A percentile compares a stretch with the other conserved stretches of the same genome.
phyloP scores from a whole-genome alignment of 2,329 filamentous ascomycete species.

The Ascocoryne sarcoides region DNA sequence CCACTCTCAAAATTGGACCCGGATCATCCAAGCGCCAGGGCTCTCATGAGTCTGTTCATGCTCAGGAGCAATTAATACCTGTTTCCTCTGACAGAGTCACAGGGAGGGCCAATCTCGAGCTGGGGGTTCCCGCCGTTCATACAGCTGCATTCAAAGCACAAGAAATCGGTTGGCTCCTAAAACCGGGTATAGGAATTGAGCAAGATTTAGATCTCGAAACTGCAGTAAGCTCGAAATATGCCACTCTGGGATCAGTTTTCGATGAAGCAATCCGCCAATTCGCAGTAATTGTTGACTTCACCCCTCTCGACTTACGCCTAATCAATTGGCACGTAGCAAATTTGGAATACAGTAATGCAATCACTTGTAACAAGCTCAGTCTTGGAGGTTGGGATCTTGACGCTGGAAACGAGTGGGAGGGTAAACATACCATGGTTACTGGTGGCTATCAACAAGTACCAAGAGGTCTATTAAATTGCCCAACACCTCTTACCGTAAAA shows the following conservation, averaged over 20 bases:
- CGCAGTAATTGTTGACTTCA: conserved; percentile 70
- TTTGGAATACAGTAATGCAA: conserved; percentile 93
- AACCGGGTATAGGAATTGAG: conserved; percentile 50
- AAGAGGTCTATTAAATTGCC: conserved; percentile 73
- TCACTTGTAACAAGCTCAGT: conserved; percentile 77
- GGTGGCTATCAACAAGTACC: conserved; percentile 92
- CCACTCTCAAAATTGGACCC: conserved; percentile 44
- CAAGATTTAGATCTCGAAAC: conserved; percentile 63
- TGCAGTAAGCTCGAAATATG: conserved; percentile 51
- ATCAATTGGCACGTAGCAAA: conserved; percentile 99
- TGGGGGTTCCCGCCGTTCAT: conserved; percentile 57
- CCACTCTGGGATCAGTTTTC: conserved; percentile 83
- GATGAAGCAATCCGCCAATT: conserved; percentile 89
- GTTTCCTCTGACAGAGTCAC: conserved; percentile 61
- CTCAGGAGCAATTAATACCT: conserved; percentile 46
- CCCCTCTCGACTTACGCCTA: conserved; percentile 76
- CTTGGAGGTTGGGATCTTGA: conserved; percentile 94
- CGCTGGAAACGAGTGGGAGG: conserved; percentile 94
- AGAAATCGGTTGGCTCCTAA: conserved; percentile 74
- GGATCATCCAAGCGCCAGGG: conserved; percentile 34
- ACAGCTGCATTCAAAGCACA: conserved; percentile 71
- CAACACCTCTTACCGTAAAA: conserved; percentile 66
- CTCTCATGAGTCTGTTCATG: conserved; percentile 4
- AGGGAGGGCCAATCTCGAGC: conserved; percentile 62
- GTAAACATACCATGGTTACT: conserved; percentile 83